These are phyloP conservation scores for Xanthoceras sorbifolium DNA, from an alignment of 345 rosid species.

Conservation along the genomic window DNA sequence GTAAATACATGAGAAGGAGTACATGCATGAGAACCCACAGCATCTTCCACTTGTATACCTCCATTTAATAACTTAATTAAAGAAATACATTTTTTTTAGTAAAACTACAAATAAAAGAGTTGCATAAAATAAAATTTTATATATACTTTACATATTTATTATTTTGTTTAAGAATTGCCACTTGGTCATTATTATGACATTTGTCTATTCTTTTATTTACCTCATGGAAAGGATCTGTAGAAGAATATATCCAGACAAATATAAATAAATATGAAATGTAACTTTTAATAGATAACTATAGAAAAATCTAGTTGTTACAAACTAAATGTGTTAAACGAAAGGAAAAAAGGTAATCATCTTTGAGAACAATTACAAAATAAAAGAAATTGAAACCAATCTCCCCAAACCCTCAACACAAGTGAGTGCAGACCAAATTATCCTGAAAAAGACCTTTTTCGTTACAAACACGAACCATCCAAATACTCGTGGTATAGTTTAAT, in stretches of 20 bases:
- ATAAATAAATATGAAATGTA: slow-evolving; percentile 12
- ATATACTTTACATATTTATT: too few species aligned
- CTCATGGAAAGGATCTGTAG: slow-evolving; percentile 78
- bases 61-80: too few species aligned
- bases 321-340: neutral
- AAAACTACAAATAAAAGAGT: too few species aligned
- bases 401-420: neutral
- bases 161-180: too few species aligned
- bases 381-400: neutral
- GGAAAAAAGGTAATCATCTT: neutral
- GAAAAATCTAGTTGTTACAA: neutral
- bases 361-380: neutral
- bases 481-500: neutral
- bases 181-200: too few species aligned
- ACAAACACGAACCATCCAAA: neutral
- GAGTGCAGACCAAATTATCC: neutral
- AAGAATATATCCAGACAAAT: slow-evolving; percentile 15
- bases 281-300: neutral
- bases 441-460: neutral
- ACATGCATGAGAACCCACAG: too few species aligned
- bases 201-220: slow-evolving; percentile 74
- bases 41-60: too few species aligned
- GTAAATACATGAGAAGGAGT: too few species aligned
- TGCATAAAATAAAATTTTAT: too few species aligned
- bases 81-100: too few species aligned